Base-by-base conservation (phyloP, 352 stramenopile genomes). In the Globisporangium rhizosaccharum region DNA sequence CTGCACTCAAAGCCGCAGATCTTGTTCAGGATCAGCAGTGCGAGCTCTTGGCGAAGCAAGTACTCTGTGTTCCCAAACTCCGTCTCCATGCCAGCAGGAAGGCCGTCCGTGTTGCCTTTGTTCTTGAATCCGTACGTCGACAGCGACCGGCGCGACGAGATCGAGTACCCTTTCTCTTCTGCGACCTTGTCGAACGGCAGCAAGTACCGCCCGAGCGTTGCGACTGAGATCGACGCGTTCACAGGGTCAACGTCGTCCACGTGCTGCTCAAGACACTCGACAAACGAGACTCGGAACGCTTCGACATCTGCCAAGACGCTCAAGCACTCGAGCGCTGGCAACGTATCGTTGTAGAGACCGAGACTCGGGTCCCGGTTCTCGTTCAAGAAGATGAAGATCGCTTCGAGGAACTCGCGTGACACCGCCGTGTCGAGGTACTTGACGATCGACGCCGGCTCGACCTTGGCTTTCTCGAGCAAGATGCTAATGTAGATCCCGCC, bases 31-130 rank as follows among this genome's bases (percentile, higher is more conserved):
- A 93, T 85, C 12, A 90, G 70, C 23, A 93, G 53, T 1, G 83
- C 81, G 48, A 85, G 73, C 44, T 93, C 83, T 67, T 93, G 83
- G 0, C 83, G 79, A 48, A 74, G 75, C 50, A 91, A 59, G 58
- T 91, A 93, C 53, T 93, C 83, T 0, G 75, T 62, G 52, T 90
- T 90, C 18, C 83, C 83, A 64, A 90, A 92, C n/a, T 90, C 79
- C 20, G 66, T 60, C 44, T 90, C 78, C 69, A 86, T 87, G 10
- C 59, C 65, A 20, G 59, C 54, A 2, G 67, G 66, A 3, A 81
- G 33, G 2, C 59, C 62, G 46, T 81, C 62, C 11, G 36, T 59
- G 30, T 78, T 86, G 1, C 56, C 67, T 17, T 73, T 70, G 36
- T 66, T 74, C n/a, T 79, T 87, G 61, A 91, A 90, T 0, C 81